Conservation (phyloP, 768 basidiomycete genomes). For the Aureoboletus auriporus region DNA sequence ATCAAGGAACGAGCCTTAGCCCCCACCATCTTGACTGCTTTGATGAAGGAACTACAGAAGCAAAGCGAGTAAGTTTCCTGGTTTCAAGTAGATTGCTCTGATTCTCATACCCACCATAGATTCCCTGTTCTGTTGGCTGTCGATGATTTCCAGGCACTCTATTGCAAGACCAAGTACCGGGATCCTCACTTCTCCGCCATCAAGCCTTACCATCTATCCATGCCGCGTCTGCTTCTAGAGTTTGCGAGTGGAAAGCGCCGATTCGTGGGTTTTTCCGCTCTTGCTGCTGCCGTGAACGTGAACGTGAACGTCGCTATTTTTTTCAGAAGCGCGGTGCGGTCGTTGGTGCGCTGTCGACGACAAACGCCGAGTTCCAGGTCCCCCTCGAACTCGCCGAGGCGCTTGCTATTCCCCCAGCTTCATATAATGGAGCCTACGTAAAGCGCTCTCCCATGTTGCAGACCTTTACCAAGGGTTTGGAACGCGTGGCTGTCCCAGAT, state of each 20-base stretch:
- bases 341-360: slow-evolving; percentile 62
- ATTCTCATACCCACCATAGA: slow-evolving; percentile 33
- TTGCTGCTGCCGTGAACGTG: background rate
- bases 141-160: slow-evolving; percentile 86
- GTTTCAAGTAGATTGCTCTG: background rate
- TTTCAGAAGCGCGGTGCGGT: slow-evolving; percentile 67
- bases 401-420: slow-evolving; percentile 43
- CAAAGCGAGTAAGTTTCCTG: slow-evolving; percentile 55
- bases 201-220: slow-evolving; percentile 71
- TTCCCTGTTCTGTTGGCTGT: slow-evolving; percentile 78
- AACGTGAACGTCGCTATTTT: slow-evolving; percentile 1
- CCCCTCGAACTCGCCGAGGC: slow-evolving; percentile 64
- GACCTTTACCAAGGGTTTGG: slow-evolving; percentile 53
- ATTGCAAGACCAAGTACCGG: slow-evolving; percentile 61
- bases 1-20: slow-evolving; percentile 49
- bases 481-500: slow-evolving; percentile 50
- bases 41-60: slow-evolving; percentile 57
- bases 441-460: slow-evolving; percentile 47
- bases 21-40: slow-evolving; percentile 50
- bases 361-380: slow-evolving; percentile 54
- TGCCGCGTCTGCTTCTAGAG: slow-evolving; percentile 75
- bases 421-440: slow-evolving; percentile 50
- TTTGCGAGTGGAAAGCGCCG: slow-evolving; percentile 65
- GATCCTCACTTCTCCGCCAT: slow-evolving; percentile 69
- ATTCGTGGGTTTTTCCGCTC: slow-evolving; percentile 54